A percentile compares a stretch with the other conserved stretches of the same genome.
These are phyloP conservation scores for Galerina marginata DNA, from an alignment of 768 basidiomycete genomes.

Conservation along the genomic window DNA sequence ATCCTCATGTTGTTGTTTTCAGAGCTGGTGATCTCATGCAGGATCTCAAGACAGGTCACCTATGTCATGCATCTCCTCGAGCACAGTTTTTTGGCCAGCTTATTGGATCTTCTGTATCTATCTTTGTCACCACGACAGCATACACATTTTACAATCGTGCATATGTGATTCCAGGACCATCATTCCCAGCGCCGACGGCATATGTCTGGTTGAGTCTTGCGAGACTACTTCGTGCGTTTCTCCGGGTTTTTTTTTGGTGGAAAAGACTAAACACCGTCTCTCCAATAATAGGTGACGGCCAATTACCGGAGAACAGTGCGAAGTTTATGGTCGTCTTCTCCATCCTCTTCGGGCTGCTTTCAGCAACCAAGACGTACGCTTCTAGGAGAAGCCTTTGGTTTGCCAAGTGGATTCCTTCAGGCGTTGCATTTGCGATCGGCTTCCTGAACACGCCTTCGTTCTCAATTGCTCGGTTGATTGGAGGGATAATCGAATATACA, in stretches of 20 bases:
- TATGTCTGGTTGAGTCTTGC: slow-evolving; percentile 91
- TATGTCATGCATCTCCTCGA: slow-evolving; percentile 89
- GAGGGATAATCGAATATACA: slow-evolving; percentile 80
- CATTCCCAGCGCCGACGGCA: slow-evolving; percentile 95
- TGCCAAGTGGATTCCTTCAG: slow-evolving; percentile 87
- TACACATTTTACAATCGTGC: slow-evolving; percentile 87
- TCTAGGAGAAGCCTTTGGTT: slow-evolving; percentile 52
- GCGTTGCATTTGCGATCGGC: slow-evolving; percentile 93
- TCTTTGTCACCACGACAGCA: slow-evolving; percentile 87
- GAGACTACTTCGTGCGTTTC: slow-evolving; percentile 68
- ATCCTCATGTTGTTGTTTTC: slow-evolving; percentile 1
- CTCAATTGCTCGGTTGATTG: slow-evolving; percentile 88
- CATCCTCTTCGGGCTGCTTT: slow-evolving; percentile 67
- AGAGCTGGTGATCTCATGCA: slow-evolving; percentile 99
- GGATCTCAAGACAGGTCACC: slow-evolving; percentile 95
- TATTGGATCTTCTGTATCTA: slow-evolving; percentile 87
- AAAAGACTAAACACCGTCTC: slow-evolving; percentile 26
- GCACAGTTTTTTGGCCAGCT: slow-evolving; percentile 95
- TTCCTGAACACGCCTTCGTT: slow-evolving; percentile 97
- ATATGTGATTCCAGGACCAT: slow-evolving; percentile 89
- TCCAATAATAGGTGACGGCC: slow-evolving; percentile 66
- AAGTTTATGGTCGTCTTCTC: slow-evolving; percentile 85
- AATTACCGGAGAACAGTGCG: slow-evolving; percentile 76
- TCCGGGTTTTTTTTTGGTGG: neutral
- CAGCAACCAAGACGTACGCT: slow-evolving; percentile 69